A percentile compares a stretch with the other conserved stretches of the same genome.
These are phyloP conservation scores for Clitopilus passeckerianus DNA, from an alignment of 768 basidiomycete species.

Conservation along the genomic window DNA sequence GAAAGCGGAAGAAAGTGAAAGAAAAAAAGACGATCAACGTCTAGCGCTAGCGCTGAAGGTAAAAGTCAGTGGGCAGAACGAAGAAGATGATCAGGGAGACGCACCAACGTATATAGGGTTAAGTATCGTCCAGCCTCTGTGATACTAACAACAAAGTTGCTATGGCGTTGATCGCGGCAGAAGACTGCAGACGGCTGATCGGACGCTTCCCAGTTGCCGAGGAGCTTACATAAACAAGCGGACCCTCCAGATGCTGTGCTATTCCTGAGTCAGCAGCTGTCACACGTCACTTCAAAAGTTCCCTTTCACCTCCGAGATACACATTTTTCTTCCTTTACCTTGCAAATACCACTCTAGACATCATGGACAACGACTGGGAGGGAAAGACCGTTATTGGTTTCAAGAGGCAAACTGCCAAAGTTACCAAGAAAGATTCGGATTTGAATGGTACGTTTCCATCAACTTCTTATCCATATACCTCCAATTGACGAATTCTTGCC, in stretches of 20 bases:
- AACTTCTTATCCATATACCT: neutral
- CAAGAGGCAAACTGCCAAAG: slow-evolving; percentile 57
- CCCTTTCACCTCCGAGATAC: slow-evolving; percentile 2
- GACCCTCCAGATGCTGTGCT: neutral
- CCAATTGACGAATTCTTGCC: neutral
- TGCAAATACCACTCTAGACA: slow-evolving; percentile 10
- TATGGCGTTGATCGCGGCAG: neutral
- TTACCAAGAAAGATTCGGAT: slow-evolving; percentile 58
- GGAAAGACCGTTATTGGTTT: slow-evolving; percentile 66
- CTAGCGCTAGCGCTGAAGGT: slow-evolving; percentile 46
- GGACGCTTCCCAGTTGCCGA: neutral
- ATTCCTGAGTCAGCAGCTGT: neutral
- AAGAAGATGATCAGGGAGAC: slow-evolving; percentile 19
- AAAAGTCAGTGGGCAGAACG: slow-evolving; percentile 24
- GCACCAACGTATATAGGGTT: slow-evolving; percentile 9
- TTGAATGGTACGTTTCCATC: slow-evolving; percentile 37
- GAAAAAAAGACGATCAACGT: slow-evolving; percentile 66
- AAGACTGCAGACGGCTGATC: neutral
- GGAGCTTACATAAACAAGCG: neutral
- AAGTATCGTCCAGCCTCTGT: neutral
- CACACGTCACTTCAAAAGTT: slow-evolving; percentile 6
- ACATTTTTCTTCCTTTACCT: slow-evolving; percentile 3
- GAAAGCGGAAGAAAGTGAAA: slow-evolving; percentile 20
- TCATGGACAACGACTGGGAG: slow-evolving; percentile 68
- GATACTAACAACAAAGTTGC: neutral